Conservation (phyloP, 1,284 basidiomycete genomes). For the Trichosporon faecale region DNA sequence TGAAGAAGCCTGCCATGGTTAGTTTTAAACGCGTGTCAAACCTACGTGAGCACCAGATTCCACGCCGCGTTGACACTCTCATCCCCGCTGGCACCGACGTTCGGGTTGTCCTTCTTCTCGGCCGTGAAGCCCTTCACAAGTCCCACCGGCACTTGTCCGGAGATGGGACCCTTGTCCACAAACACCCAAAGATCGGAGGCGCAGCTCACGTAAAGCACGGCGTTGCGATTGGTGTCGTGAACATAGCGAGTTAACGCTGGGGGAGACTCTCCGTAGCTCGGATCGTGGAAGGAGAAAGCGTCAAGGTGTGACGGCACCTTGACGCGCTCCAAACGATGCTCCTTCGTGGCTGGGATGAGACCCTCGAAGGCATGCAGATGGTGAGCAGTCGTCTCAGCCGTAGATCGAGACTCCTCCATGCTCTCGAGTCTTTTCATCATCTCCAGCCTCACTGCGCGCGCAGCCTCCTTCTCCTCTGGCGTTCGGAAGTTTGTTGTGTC, state of each 20-base stretch:
- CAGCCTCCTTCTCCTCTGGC: not conserved
- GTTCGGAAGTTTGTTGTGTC: not conserved
- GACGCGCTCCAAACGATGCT: slow-evolving; percentile 32
- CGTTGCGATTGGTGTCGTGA: not conserved
- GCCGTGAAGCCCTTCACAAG: slow-evolving; percentile 34
- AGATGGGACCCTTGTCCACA: slow-evolving; percentile 34
- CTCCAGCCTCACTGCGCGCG: not conserved
- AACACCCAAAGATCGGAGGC: slow-evolving; percentile 36
- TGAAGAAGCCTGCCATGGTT: slow-evolving; percentile 31
- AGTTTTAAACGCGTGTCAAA: not conserved
- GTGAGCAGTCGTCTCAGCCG: slow-evolving; percentile 16
- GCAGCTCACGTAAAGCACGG: slow-evolving; percentile 33
- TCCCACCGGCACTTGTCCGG: slow-evolving; percentile 37
- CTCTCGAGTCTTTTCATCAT: slow-evolving; percentile 18
- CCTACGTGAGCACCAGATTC: slow-evolving; percentile 38
- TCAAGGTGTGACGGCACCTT: slow-evolving; percentile 29
- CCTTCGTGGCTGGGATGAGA: slow-evolving; percentile 20
- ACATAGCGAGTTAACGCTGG: slow-evolving; percentile 1
- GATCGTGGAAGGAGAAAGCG: slow-evolving; percentile 35
- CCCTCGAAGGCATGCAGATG: slow-evolving; percentile 37
- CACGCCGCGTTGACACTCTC: slow-evolving; percentile 39
- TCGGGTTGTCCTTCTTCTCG: slow-evolving; percentile 41
- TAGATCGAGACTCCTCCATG: slow-evolving; percentile 19
- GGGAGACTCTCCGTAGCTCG: slow-evolving; percentile 5
- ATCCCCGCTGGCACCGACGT: slow-evolving; percentile 19